phyloP scores from a whole-genome alignment of 805 yeast genomes.

The Barnettozyma californica region DNA sequence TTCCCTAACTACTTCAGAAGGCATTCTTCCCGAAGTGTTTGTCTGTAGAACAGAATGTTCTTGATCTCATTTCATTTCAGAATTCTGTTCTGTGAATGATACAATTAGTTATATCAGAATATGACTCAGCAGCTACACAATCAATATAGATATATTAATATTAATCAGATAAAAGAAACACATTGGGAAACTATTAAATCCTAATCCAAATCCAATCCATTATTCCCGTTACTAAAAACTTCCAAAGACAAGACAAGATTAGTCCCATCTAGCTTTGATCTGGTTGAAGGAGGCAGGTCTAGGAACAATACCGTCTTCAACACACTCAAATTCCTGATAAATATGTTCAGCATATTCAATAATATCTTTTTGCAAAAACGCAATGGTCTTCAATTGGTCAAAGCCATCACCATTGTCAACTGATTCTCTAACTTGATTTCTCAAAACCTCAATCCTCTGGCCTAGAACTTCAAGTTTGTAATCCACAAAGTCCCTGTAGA shows the following conservation, averaged over 20 bases:
- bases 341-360: slow-evolving; percentile 27
- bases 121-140: too few species aligned
- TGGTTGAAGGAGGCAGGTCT: slow-evolving; percentile 21
- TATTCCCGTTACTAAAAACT: not conserved
- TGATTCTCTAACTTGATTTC: slow-evolving; percentile 21
- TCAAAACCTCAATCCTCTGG: slow-evolving; percentile 29
- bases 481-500: slow-evolving; percentile 36
- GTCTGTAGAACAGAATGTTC: too few species aligned
- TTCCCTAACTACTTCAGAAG: too few species aligned
- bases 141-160: not conserved
- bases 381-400: slow-evolving; percentile 32
- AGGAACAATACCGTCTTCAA: slow-evolving; percentile 25
- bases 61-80: too few species aligned
- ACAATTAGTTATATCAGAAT: too few species aligned
- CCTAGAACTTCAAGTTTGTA: slow-evolving; percentile 32
- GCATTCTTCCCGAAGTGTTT: too few species aligned
- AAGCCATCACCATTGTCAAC: slow-evolving; percentile 27
- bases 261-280: slow-evolving; percentile 5
- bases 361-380: slow-evolving; percentile 25
- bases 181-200: too few species aligned
- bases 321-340: slow-evolving; percentile 33
- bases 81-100: too few species aligned
- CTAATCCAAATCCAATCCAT: too few species aligned
- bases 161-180: too few species aligned
- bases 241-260: not conserved